These are phyloP conservation scores for Nitzschia palea DNA, from an alignment of 108 stramenopile species.

Conservation along the genomic window DNA sequence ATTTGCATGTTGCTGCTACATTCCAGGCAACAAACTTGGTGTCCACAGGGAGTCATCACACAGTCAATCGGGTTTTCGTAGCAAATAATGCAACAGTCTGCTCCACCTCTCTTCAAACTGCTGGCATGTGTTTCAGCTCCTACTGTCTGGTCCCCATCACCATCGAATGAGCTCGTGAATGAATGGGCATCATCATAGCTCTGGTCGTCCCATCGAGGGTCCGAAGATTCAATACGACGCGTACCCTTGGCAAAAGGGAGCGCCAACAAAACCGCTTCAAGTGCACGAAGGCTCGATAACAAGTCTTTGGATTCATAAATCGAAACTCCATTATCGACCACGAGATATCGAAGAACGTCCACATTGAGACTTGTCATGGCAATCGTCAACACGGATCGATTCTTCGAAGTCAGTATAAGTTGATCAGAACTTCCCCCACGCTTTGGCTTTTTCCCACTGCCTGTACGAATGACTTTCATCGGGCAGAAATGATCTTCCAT, in stretches of 20 bases:
- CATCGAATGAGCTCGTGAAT: slow-evolving; percentile 32
- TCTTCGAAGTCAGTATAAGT: slow-evolving; percentile 71
- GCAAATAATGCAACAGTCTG: slow-evolving; percentile 68
- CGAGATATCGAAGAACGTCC: slow-evolving; percentile 71
- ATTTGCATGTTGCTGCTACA: slow-evolving; percentile 47
- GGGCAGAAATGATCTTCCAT: slow-evolving; percentile 83
- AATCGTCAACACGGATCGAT: slow-evolving; percentile 69
- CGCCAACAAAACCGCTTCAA: slow-evolving; percentile 56
- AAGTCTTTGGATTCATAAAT: slow-evolving; percentile 60
- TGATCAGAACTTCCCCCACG: slow-evolving; percentile 26
- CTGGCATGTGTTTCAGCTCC: slow-evolving; percentile 20
- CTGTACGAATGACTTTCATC: slow-evolving; percentile 49
- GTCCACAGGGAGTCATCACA: slow-evolving; percentile 81
- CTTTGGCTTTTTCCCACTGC: slow-evolving; percentile 40
- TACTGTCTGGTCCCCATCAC: slow-evolving; percentile 31
- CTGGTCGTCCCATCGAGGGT: slow-evolving; percentile 40
- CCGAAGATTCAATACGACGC: slow-evolving; percentile 6
- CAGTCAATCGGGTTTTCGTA: slow-evolving; percentile 61
- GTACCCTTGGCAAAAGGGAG: slow-evolving; percentile 15
- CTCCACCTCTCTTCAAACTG: slow-evolving; percentile 2
- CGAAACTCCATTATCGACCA: slow-evolving; percentile 63
- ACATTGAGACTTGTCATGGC: slow-evolving; percentile 64
- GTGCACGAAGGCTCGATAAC: slow-evolving; percentile 51
- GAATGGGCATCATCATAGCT: slow-evolving; percentile 38
- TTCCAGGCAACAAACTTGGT: slow-evolving; percentile 70